Evolutionary conservation across 768 basidiomycete species (phyloP), one percentile per base, ranked within the genome.

Genomic region (Cubamyces lactineus): DNA sequence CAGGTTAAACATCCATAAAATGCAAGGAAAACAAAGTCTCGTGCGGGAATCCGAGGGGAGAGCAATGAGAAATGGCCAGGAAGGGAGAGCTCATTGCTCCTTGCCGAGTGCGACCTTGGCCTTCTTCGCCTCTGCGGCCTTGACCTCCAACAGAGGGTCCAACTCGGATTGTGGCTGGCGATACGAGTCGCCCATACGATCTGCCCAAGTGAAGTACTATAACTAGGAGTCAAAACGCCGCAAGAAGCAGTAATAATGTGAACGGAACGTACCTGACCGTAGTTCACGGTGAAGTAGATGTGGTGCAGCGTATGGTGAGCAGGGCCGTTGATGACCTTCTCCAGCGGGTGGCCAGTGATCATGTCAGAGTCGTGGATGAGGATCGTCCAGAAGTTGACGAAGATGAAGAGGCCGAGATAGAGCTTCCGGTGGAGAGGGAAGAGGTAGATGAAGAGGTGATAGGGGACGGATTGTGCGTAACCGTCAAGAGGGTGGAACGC

Each of bases 351-450:
- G 3, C 91, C 96, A 28, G 93, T 92, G 70, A 98, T 86, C 96
- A 99, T 98, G 78, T 98, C 97, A 3, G 94, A 96, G 75, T 99
- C 97, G 72, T 99, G 96, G 67, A 99, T 99, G 62, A 97, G 82
- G 73, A 98, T 95, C 63, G 79, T 87, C 97, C 97, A 98, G 70
- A 91, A 83, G 78, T 98, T 98, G 72, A 98, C 92, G 56, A 91
- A 81, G 42, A 94, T 87, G 73, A 98, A 98, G 57, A 98, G 83
- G 15, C 74, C 85, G 56, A 99, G 84, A 76, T 94, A 97, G 50
- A 94, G 69, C 62, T 80, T 77, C 61, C 93, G 92, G 69, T 98
- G 94, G 11, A 98, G 74, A 1, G 97, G 97, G 79, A 98, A 93
- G 45, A 96, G 17, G 78, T 88, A 92, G 66, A 92, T 82, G 78